Conservation (phyloP, 2,329 filamentous ascomycete genomes). For the Aspergillus sp. region DNA sequence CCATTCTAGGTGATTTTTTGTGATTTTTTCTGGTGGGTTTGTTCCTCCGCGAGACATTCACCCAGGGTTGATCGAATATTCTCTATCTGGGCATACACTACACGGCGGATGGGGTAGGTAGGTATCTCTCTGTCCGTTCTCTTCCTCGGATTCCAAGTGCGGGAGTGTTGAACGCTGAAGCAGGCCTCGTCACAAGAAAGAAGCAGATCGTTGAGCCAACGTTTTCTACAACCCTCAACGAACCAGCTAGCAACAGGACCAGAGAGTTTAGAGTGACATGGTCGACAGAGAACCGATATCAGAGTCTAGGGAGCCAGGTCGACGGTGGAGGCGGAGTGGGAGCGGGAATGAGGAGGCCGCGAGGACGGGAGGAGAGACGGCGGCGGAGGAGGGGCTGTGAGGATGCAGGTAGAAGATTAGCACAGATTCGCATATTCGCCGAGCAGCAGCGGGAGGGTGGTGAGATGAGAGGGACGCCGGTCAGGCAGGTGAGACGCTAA, state of each 20-base stretch:
- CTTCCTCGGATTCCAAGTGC: not conserved
- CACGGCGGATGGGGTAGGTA: too few relatives aligned
- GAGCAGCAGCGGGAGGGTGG: conserved; percentile 7
- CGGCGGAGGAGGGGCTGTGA: conserved; percentile 12
- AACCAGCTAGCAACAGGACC: conserved; percentile 19
- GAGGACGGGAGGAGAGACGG: conserved; percentile 1
- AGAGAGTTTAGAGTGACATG: conserved; percentile 30
- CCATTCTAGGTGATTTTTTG: conserved; percentile 56
- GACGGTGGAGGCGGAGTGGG: not conserved
- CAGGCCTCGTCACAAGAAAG: not conserved
- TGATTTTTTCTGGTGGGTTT: not conserved
- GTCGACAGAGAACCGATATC: conserved; percentile 12
- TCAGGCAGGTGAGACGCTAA: conserved; percentile 16
- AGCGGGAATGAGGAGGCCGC: conserved; percentile 8
- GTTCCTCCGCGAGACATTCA: not conserved
- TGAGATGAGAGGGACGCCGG: not conserved
- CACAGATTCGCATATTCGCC: conserved; percentile 7
- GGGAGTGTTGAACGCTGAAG: conserved; percentile 10
- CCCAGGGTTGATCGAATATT: too few relatives aligned
- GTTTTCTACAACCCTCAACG: conserved; percentile 18
- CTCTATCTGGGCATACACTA: too few relatives aligned
- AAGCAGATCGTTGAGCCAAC: conserved; percentile 2
- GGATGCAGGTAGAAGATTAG: conserved; percentile 4
- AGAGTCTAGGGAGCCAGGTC: conserved; percentile 9
- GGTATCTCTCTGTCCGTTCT: not conserved